Base-by-base conservation (phyloP, 2,329 filamentous ascomycete genomes). In the Pseudogymnoascus sp. region DNA sequence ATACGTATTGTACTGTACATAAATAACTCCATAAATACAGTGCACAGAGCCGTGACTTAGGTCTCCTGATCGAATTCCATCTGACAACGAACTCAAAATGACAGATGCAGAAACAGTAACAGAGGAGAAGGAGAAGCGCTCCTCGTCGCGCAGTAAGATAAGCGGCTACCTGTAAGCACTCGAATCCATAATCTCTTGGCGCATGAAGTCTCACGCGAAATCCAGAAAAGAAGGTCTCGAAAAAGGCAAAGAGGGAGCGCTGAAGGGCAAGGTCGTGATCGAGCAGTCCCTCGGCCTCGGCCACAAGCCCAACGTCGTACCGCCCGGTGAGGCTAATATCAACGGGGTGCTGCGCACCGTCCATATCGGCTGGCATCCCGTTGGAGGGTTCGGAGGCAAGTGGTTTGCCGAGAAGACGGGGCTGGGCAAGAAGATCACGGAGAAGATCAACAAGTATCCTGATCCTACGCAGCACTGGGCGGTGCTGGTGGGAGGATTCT, bases 391-490 rank as follows among this genome's bases (percentile, higher is more conserved):
- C 17, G 80, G 80, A 0, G 82, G 82, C 42, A 83, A 83, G 67
- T 85, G 82, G 82, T 81, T 85, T 60, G 82, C 82, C 13, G 82
- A 85, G 62, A 75, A 81, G 68, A 83, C 82, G 0, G 79, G 80
- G 0, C 69, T 85, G 21, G 83, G 83, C 2, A 81, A 80, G 71
- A 74, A 82, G 75, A 84, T 85, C 64, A 83, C 80, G 0, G 79
- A 82, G 53, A 80, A 78, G 66, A 79, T 82, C 62, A 78, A 82
- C 67, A 77, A 75, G 63, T 84, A 82, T 65, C 83, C 83, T 0
- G 83, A 85, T 68, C 83, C 83, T 3, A 84, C 82, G 3, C 83
- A 85, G 72, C 83, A 85, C 68, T 85, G 83, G 83, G 82, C 81
- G 2, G 80, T 85, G 1, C 74, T 85, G 0, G 81, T 85, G 0